phyloP scores from a whole-genome alignment of 2,329 filamentous ascomycete genomes.

The Neofusicoccum ribis region DNA sequence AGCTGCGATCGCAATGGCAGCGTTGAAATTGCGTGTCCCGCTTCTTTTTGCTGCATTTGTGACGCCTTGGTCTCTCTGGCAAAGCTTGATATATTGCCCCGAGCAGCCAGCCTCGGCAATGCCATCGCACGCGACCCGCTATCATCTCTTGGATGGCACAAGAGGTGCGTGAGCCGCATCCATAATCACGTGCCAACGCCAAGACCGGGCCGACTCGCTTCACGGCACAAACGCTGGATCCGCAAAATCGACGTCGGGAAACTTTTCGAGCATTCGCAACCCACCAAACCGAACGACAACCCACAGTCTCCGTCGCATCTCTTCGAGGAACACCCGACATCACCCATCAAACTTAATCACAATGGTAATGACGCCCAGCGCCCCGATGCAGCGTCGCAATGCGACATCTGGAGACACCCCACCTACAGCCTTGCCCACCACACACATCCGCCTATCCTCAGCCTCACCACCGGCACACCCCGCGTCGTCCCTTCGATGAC shows the following conservation, averaged over 20 bases:
- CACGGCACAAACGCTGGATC: slow-evolving; percentile 15
- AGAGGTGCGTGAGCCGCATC: neutral
- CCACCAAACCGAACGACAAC: slow-evolving; percentile 13
- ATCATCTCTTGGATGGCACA: neutral
- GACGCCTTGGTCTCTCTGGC: neutral
- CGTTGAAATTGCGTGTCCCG: neutral
- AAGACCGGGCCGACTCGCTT: slow-evolving; percentile 15
- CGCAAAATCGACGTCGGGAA: slow-evolving; percentile 18
- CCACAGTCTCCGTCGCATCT: slow-evolving; percentile 23
- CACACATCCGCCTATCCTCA: slow-evolving; percentile 10
- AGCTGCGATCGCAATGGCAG: slow-evolving; percentile 1
- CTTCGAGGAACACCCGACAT: slow-evolving; percentile 49
- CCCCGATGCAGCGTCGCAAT: neutral
- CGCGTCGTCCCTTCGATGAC: neutral
- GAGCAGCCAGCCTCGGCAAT: neutral
- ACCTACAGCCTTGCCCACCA: neutral
- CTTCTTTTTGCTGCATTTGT: neutral
- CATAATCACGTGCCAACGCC: neutral
- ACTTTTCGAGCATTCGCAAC: slow-evolving; percentile 10
- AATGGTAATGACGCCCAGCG: slow-evolving; percentile 36
- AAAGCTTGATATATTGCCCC: neutral
- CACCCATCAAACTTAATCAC: slow-evolving; percentile 31
- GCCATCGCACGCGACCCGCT: neutral
- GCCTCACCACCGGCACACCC: neutral
- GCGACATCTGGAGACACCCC: slow-evolving; percentile 1